Percentiles rank a stretch among this genome's conserved stretches.
phyloP scores from a whole-genome alignment of 257 asterid species.

The Penstemon newberryi region DNA sequence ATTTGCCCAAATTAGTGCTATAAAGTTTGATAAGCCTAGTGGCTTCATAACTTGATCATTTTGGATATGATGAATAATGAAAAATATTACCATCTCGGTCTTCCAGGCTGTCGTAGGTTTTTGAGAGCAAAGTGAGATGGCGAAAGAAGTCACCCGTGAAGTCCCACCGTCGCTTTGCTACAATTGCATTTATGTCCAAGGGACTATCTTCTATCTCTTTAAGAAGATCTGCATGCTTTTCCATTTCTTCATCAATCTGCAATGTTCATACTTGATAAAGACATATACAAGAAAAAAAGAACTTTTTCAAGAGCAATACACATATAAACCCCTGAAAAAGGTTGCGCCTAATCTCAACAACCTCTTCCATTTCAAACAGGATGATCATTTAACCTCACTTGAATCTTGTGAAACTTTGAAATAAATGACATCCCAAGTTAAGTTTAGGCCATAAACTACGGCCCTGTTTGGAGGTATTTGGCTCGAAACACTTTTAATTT shows the following conservation, averaged over 20 bases:
- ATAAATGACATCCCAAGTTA: not conserved
- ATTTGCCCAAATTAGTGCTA: not conserved
- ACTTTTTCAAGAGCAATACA: not conserved
- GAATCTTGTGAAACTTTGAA: not conserved
- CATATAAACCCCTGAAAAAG: conserved; percentile 20
- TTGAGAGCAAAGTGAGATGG: conserved; percentile 67
- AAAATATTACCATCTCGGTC: conserved; percentile 71
- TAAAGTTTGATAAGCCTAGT: not conserved
- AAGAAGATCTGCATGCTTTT: conserved; percentile 63
- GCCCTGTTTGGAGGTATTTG: no score
- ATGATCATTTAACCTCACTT: not conserved
- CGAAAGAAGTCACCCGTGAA: conserved; percentile 83
- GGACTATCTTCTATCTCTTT: conserved; percentile 81
- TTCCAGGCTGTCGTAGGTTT: conserved; percentile 72
- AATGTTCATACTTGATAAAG: conserved; percentile 39
- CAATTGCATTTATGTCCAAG: conserved; percentile 75
- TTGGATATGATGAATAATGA: not conserved
- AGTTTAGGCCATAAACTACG: not conserved
- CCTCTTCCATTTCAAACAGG: not conserved
- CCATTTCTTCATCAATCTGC: conserved; percentile 97
- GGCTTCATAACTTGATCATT: not conserved
- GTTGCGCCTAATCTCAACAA: not conserved
- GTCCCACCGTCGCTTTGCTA: conserved; percentile 73
- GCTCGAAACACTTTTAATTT: no score
- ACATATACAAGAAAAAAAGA: conserved; percentile 1